Evolutionary conservation across 2,329 filamentous ascomycete genomes (phyloP), one percentile per base, ranked within the genome.

Genomic region (Cordyceps cicadae): DNA sequence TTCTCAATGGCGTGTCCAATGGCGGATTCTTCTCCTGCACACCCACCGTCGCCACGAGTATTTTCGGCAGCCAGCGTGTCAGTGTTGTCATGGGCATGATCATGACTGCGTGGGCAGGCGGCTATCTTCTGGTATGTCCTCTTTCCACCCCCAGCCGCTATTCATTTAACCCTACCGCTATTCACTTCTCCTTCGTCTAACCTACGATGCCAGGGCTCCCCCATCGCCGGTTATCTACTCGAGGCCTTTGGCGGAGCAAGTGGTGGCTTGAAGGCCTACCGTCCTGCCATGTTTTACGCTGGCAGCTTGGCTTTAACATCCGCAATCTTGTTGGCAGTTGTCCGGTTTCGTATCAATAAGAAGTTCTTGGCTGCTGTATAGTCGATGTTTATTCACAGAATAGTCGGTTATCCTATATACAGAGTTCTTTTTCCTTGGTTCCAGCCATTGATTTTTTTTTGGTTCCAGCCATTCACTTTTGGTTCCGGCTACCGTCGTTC

Each of bases 21-120:
- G 84, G 85, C 0, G 83, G 80, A 0, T 87, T 87, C 72, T 87
- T 87, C 66, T 79, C 81, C 0, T 81, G 80, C 0, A 85, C 87
- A 74, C 85, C 85, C 0, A 86, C 84, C 0, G 83, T 84, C 2
- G 80, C 87, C 0, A 79, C 80, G 0, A 83, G 79, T 63, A 77
- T 84, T 0, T 86, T 85, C 70, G 84, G 82, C 1, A 81, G 77
- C 4, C 77, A 76, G 1, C 73, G 80, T 5, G 77, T 84, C 37
- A 74, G 78, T 5, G 78, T 84, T 21, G 82, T 81, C 0, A 84
- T 87, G 79, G 78, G 81, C 5, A 86, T 87, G 82, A 77, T 83
- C 37, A 77, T 85, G 2, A 85, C 80, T 0, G 80, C 81, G 1
- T 87, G 84, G 84, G 75, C 78, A 2, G 79, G 78, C 0, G 84